Evolutionary conservation across 768 basidiomycete species (phyloP).

Genomic region (Naganishia onofrii): DNA sequence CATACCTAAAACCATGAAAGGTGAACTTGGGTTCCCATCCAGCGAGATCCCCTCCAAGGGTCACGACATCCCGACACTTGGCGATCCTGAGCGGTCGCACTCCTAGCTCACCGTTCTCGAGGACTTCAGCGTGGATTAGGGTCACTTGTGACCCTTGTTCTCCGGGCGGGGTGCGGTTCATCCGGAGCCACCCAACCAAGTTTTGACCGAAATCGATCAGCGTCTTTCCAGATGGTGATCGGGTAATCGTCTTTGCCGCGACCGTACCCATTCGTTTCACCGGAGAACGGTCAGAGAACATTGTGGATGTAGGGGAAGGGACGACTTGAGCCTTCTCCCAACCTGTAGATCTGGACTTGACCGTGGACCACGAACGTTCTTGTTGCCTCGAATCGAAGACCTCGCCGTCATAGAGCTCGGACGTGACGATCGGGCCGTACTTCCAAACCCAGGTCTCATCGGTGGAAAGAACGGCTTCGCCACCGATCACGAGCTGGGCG

Average conservation of each 20-base stretch:
- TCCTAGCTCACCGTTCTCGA: slow-evolving; percentile 48
- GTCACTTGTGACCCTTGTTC: no score
- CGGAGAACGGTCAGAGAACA: no score
- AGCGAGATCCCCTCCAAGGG: slow-evolving; percentile 19
- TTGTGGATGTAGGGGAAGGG: no score
- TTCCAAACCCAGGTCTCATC: slow-evolving; percentile 20
- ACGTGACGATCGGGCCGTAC: slow-evolving; percentile 14
- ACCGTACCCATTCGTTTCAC: no score
- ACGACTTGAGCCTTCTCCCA: no score
- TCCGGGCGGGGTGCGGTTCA: slow-evolving; percentile 28
- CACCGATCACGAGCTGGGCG: slow-evolving; percentile 3
- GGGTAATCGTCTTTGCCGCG: no score
- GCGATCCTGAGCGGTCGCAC: slow-evolving; percentile 41
- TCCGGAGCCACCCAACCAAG: slow-evolving; percentile 43
- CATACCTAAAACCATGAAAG: slow-evolving; percentile 48
- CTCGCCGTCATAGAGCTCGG: slow-evolving; percentile 29
- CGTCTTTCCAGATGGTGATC: slow-evolving; percentile 45
- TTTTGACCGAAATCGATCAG: slow-evolving; percentile 50
- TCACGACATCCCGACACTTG: slow-evolving; percentile 33
- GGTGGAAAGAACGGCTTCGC: background rate
- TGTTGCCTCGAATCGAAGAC: slow-evolving; percentile 31
- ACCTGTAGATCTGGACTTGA: no score
- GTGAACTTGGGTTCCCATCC: slow-evolving; percentile 47
- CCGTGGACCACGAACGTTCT: slow-evolving; percentile 28
- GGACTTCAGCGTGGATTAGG: slow-evolving; percentile 49